A percentile compares a stretch with the other conserved stretches of the same genome.
Conservation (phyloP, 2,329 filamentous ascomycete species). For the Curvularia lunata region DNA sequence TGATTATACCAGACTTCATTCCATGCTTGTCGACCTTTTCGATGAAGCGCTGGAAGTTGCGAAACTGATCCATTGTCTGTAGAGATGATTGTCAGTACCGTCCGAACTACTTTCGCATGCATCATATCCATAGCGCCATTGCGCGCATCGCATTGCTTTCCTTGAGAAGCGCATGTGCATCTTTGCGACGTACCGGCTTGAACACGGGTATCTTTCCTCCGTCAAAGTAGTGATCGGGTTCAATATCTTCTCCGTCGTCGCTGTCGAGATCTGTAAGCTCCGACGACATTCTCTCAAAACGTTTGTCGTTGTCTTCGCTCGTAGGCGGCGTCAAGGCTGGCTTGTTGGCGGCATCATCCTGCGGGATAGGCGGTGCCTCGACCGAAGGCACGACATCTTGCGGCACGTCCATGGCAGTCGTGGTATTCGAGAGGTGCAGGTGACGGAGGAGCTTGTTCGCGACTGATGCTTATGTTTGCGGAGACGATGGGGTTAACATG, state of each 20-base stretch:
- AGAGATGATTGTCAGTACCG: slow-evolving; percentile 26
- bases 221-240: slow-evolving; percentile 87
- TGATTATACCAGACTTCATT: slow-evolving; percentile 97
- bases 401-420: slow-evolving; percentile 39
- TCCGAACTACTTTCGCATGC: slow-evolving; percentile 2
- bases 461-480: slow-evolving; percentile 33
- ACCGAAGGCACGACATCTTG: slow-evolving; percentile 43
- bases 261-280: slow-evolving; percentile 57
- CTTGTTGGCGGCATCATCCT: slow-evolving; percentile 41
- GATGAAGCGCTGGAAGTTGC: slow-evolving; percentile 91
- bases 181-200: slow-evolving; percentile 69
- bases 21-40: slow-evolving; percentile 89
- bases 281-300: slow-evolving; percentile 53
- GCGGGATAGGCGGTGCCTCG: slow-evolving; percentile 33
- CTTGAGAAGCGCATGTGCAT: slow-evolving; percentile 4
- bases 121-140: slow-evolving; percentile 2
- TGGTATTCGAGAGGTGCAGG: slow-evolving; percentile 21
- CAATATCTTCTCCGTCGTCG: slow-evolving; percentile 68
- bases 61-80: slow-evolving; percentile 88
- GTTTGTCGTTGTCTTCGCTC: slow-evolving; percentile 58
- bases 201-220: slow-evolving; percentile 87
- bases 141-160: slow-evolving; percentile 4
- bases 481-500: slow-evolving; percentile 35
- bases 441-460: slow-evolving; percentile 28
- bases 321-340: slow-evolving; percentile 59